Percentiles rank a stretch among this genome's conserved stretches.
Conservation (phyloP, 23 red algal species). For the Gracilaria gracilis region DNA sequence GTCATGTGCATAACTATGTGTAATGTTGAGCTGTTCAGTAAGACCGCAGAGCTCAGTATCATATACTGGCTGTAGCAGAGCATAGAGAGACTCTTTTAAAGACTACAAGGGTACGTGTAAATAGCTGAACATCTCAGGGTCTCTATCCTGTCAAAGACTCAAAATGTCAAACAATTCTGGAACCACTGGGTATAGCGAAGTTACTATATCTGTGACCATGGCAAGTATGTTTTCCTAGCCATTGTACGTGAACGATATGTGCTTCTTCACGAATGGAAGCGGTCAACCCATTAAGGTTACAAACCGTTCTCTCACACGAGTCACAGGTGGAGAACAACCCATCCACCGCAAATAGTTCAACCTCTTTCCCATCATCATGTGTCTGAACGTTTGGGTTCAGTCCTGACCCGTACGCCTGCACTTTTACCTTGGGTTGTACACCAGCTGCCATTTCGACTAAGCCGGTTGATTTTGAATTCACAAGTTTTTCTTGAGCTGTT, state of each 20-base stretch:
- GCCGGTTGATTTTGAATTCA: neutral
- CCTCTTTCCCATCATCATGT: neutral
- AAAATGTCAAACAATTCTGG: neutral
- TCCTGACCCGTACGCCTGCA: neutral
- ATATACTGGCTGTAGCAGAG: too few relatives aligned
- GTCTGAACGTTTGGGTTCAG: neutral
- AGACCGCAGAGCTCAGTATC: too few relatives aligned
- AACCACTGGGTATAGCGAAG: neutral
- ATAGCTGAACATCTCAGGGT: too few relatives aligned
- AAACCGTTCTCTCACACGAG: neutral
- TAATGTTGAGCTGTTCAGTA: too few relatives aligned
- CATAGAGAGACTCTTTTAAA: too few relatives aligned
- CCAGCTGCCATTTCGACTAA: neutral
- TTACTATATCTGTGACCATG: neutral
- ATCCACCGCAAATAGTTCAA: neutral
- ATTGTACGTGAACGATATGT: neutral
- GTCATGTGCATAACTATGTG: too few relatives aligned
- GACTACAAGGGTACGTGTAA: too few relatives aligned
- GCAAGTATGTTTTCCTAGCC: neutral
- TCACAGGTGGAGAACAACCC: neutral
- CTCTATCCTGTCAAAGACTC: neutral
- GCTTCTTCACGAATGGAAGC: neutral
- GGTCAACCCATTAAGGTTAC: neutral
- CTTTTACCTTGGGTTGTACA: neutral
- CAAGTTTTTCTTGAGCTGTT: neutral